Base-by-base conservation (phyloP, 2,329 filamentous ascomycete species). In the Neophaeococcomyces aloes region DNA sequence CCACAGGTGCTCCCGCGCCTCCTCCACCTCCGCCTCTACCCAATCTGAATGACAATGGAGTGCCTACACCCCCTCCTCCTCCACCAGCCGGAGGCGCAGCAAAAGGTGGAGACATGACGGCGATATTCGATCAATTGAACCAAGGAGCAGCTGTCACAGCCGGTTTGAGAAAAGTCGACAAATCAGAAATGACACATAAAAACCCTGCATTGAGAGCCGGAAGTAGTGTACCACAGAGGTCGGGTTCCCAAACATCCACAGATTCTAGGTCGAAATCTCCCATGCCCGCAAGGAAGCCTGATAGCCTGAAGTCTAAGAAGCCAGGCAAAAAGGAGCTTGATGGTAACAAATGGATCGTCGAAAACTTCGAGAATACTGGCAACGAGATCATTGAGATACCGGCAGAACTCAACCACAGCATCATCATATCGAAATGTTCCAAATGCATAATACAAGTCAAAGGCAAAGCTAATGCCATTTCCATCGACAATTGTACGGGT, bases 161-260 rank as follows among this genome's bases (percentile, higher is more conserved):
- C 53, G 81, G 84, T 25, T 73, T 98, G 29, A 83, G 84, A 53
- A 98, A 95, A 70, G 91, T 98, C 38, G 89, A 95, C 67, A 83
- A 81, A 60, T 91, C 84, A 42, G 75, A 96, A 64, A 95, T 95
- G 89, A 98, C 91, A 48, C 91, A 98, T 68, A 96, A 96, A 71
- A 98, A 98, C 65, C 91, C 91, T 11, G 78, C 80, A 7, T 71
- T 98, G 46, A 81, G 91, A 50, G 76, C 84, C 18, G 71, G 71
- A 48, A 83, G 84, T 10, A 74, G 77, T 2, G 85, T 89, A 2
- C 72, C 83, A 1, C 71, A 71, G 45, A 67, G 74, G 45, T 72
- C 71, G 42, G 66, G 70, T 42, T 68, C 67, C 37, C 62, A 65
- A 21, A 75, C 73, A 17, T 72, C 71, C 47, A 69, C 70, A 31